Evolutionary conservation across 192 early-diverging fungal species (phyloP), one percentile per base, ranked within the genome.

Genomic region (Gigaspora rosea): DNA sequence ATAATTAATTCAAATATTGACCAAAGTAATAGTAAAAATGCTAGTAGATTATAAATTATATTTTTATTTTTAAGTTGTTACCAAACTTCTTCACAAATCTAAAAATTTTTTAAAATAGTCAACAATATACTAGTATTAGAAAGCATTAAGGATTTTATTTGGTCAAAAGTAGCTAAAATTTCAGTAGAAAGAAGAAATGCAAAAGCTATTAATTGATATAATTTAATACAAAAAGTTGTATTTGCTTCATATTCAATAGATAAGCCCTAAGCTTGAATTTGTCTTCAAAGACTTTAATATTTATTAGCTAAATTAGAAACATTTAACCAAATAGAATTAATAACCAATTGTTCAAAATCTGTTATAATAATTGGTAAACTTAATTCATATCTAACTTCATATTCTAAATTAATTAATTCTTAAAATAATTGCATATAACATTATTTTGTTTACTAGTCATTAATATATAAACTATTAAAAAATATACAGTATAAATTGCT

Each of bases 61-160:
- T 16, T 2, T 73, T 13, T 5, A 61, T 36, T 73, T 59, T 56
- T 73, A 73, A 36, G 8, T 20, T 41, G 70, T 12, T 2, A 12
- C 15, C 70, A 22, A 54, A 71, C 35, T 71, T 47, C 52, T 0
- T 10, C 52, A 71, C 52, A 4, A 56, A 71, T 49, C 27, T 52
- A 71, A 11, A 10, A 54, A 2, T n/a, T 71, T 49, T 16, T 71
- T 49, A 71, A 71, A 52, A 27, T 54, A 71, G 32, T 71, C 16
- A 20, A 71, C 4, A 13, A 71, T 5, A 3, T 5, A 41, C 5
- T 3, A 5, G 36, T n/a, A n/a, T n/a, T n/a, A n/a, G n/a, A 41
- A 41, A 5, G 5, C 2, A 41, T 41, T 5, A 41, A 41, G 2
- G 5, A 5, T 41, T 41, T 41, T 3, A 41, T 8, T 56, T 56